phyloP scores from a whole-genome alignment of 192 early-diverging fungal species.

The Obelidium mucronatum region DNA sequence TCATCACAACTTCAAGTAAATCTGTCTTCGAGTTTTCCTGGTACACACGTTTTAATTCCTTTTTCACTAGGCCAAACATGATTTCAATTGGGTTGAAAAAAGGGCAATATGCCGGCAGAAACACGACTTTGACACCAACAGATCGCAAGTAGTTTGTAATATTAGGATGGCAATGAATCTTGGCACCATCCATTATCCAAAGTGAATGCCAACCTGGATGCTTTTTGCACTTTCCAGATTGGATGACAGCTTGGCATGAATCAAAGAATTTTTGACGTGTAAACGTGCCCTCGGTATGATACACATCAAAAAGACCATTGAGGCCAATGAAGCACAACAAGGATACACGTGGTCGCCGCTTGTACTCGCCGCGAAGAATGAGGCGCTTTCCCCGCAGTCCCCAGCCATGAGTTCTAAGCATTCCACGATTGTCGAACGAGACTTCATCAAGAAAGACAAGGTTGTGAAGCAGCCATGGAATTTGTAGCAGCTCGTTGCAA shows the following conservation, averaged over 20 bases:
- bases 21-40: background rate
- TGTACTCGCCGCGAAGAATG: constrained; percentile 21
- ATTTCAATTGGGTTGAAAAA: constrained; percentile 46
- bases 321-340: constrained; percentile 29
- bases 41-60: background rate
- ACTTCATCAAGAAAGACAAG: constrained; percentile 43
- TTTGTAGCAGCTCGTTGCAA: constrained; percentile 3
- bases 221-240: background rate
- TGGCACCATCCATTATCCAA: constrained; percentile 40
- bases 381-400: constrained; percentile 12
- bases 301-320: constrained; percentile 13
- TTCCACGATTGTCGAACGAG: constrained; percentile 30
- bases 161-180: constrained; percentile 26
- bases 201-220: constrained; percentile 31
- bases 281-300: constrained; percentile 18
- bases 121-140: constrained; percentile 18
- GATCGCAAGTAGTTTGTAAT: constrained; percentile 15
- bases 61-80: constrained; percentile 39
- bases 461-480: constrained; percentile 24
- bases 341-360: constrained; percentile 20
- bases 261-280: constrained; percentile 2
- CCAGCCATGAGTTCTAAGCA: constrained; percentile 22
- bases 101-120: constrained; percentile 40
- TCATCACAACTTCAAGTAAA: background rate
- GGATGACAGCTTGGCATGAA: constrained; percentile 5